These are phyloP conservation scores for Hypoxylon rickii DNA, from an alignment of 495 filamentous ascomycete species.

Conservation along the genomic window DNA sequence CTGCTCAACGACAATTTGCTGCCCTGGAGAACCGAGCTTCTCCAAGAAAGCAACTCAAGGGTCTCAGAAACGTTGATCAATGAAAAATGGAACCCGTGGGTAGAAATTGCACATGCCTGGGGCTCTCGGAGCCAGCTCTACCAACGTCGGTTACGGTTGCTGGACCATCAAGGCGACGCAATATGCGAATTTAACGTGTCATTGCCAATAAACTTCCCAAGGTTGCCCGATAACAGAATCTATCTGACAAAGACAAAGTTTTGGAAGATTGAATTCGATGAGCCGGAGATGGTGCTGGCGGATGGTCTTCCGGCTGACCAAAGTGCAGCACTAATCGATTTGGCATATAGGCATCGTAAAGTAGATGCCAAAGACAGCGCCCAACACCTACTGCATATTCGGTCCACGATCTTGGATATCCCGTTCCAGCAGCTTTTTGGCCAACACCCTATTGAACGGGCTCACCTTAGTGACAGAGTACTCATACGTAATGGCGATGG, in stretches of 20 bases:
- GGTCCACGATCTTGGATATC: conserved; percentile 28
- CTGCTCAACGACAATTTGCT: conserved; percentile 81
- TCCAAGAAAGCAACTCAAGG: conserved; percentile 48
- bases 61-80: conserved; percentile 56
- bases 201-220: conserved; percentile 50
- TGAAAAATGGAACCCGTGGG: conserved; percentile 68
- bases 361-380: conserved; percentile 40
- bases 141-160: conserved; percentile 36
- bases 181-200: conserved; percentile 50
- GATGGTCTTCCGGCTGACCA: conserved; percentile 41
- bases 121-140: conserved; percentile 28
- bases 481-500: conserved; percentile 42
- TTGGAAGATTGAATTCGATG: conserved; percentile 46
- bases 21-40: conserved; percentile 54
- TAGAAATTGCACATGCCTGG: conserved; percentile 62
- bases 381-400: conserved; percentile 47
- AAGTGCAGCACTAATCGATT: conserved; percentile 53
- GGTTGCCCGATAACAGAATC: conserved; percentile 49
- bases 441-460: conserved; percentile 14
- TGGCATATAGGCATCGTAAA: conserved; percentile 51
- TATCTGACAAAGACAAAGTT: conserved; percentile 54
- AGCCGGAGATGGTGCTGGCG: conserved; percentile 17
- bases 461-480: conserved; percentile 9
- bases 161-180: conserved; percentile 37
- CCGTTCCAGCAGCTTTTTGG: conserved; percentile 25